Evolutionary conservation across 1,284 basidiomycete genomes (phyloP), one percentile per base, ranked within the genome.

Genomic region (Pisolithus thermaeus): DNA sequence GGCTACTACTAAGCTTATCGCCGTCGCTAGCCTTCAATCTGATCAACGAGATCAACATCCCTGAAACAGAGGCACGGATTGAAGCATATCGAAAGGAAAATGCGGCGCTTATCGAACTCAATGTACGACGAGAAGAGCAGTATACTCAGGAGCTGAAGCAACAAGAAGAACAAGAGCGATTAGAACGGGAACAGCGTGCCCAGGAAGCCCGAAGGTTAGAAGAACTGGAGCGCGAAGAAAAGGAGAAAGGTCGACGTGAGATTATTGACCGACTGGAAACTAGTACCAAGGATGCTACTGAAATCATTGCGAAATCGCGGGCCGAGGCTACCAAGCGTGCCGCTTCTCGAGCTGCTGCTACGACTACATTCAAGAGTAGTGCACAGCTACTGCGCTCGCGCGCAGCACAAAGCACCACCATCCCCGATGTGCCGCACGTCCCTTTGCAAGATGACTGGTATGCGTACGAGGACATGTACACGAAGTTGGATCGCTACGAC

Each of bases 1-100:
- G 32, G 18, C 14, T 16, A 48, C 18, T 46, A 42, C 16, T 49
- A 11, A 53, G 32, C 49, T 47, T 53, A 54, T 43, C 30, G 57
- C 54, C 50, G 8, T 18, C 12, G 16, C 35, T 56, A 93, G 92
- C 93, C 0, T 99, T 97, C 76, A 97, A 98, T 66, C 82, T 99
- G 14, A 92, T 99, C 56, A 88, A 99, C 63, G 87, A 93, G 51
- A 81, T 95, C 47, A 88, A 98, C 61, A 68, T 95, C n/a, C 71
- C 80, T 14, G 76, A 84, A 58, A 97, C 94, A 0, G 92, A 98
- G 72, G 83, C 82, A 8, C 83, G 87, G 37, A 90, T 99, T 50
- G 78, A 81, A 2, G 77, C 78, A 47, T 94, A 92, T 68, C 84
- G 88, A 47, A 78, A 77, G 23, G 86, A 90, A 58, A 97, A 97